Percentiles rank a stretch among this genome's conserved stretches.
These are phyloP conservation scores for Chenopodium album DNA, from an alignment of 148 eudicot genomes.

Conservation along the genomic window DNA sequence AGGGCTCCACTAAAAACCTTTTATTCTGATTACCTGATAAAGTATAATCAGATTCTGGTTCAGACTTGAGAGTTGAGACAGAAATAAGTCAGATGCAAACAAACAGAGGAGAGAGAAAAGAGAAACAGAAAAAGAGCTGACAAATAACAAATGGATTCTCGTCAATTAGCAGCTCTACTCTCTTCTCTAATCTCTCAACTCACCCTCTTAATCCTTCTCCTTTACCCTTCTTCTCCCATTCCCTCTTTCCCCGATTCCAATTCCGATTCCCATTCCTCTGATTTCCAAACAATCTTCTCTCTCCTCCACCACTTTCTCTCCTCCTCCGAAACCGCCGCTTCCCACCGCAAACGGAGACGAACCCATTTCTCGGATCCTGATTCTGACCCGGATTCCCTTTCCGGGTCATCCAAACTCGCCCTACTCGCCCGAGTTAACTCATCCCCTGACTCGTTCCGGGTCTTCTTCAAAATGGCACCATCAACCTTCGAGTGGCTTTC, in stretches of 20 bases:
- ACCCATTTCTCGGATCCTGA: constrained; percentile 24
- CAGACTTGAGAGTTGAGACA: constrained; percentile 17
- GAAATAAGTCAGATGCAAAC: constrained; percentile 9
- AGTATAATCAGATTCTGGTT: constrained; percentile 5
- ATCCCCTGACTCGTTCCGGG: constrained; percentile 50
- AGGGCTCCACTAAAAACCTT: constrained; percentile 8
- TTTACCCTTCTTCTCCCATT: constrained; percentile 34
- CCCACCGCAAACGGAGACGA: constrained; percentile 56
- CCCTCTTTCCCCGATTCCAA: constrained; percentile 5
- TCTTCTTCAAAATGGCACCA: constrained; percentile 54
- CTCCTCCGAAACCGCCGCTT: constrained; percentile 42
- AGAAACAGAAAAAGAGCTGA: not conserved
- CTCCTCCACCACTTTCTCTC: constrained; percentile 46
- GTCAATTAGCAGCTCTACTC: constrained; percentile 54
- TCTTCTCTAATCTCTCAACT: constrained; percentile 66
- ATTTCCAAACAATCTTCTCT: constrained; percentile 25
- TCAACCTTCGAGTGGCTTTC: constrained; percentile 80
- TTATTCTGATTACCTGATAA: constrained; percentile 18
- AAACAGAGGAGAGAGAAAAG: not conserved
- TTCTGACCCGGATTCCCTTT: constrained; percentile 7
- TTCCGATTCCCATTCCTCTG: constrained; percentile 20
- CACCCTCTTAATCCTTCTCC: constrained; percentile 43
- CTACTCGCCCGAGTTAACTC: constrained; percentile 43
- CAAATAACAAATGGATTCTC: constrained; percentile 41
- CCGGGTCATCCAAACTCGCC: constrained; percentile 17